Conservation (phyloP, 176 grass and related monocot species). For the Alloteropsis semialata region DNA sequence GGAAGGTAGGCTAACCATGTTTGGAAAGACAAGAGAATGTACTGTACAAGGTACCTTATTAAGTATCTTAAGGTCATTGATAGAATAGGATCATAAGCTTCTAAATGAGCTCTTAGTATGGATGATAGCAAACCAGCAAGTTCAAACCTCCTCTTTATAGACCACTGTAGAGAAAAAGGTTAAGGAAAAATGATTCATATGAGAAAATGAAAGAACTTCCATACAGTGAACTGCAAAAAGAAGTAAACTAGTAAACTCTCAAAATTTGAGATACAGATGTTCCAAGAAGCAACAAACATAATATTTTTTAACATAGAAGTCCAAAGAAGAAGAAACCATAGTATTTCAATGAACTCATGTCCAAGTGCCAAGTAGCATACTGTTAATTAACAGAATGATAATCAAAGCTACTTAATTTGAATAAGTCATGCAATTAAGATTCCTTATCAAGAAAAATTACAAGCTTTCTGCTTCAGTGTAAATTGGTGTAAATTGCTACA, state of each 20-base stretch:
- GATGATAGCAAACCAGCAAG: conserved; percentile 90
- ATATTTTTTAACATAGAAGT: neutral
- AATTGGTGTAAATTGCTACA: neutral
- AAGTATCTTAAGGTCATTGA: conserved; percentile 92
- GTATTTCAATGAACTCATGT: neutral
- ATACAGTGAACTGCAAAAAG: neutral
- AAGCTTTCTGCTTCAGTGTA: neutral
- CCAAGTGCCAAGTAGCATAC: neutral
- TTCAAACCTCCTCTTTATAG: conserved; percentile 75
- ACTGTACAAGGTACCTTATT: conserved; percentile 62
- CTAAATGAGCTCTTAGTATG: conserved; percentile 88
- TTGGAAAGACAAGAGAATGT: conserved; percentile 19
- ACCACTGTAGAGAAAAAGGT: conserved; percentile 63
- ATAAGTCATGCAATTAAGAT: neutral
- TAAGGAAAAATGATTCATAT: conserved; percentile 18
- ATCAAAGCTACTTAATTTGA: neutral
- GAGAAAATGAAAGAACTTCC: conserved; percentile 3
- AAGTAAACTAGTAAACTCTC: neutral
- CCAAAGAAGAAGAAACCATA: neutral
- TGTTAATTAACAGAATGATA: neutral
- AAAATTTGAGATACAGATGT: neutral
- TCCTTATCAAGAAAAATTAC: neutral
- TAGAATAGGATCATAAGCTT: conserved; percentile 94
- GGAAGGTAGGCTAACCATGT: conserved; percentile 13
- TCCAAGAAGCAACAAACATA: neutral